Conservation (phyloP, 2,329 filamentous ascomycete species). For the Calonectria ilicicola region DNA sequence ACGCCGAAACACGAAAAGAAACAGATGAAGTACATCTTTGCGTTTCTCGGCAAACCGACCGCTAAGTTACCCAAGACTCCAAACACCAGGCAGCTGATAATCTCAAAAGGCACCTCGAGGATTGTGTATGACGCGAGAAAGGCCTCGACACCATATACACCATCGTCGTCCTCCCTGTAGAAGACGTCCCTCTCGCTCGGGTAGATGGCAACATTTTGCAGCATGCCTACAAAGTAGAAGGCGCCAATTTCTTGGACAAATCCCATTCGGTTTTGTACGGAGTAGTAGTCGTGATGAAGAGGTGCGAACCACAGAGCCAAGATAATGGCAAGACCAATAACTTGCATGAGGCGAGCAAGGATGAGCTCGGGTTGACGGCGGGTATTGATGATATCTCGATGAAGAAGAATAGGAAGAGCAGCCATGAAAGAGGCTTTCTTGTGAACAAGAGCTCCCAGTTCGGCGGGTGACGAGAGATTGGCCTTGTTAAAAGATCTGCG, state of each 20-base stretch:
- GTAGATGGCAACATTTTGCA: slow-evolving; percentile 83
- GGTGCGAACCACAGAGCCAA: slow-evolving; percentile 79
- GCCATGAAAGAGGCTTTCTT: slow-evolving; percentile 70
- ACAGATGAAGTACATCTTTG: slow-evolving; percentile 74
- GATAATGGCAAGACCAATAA: slow-evolving; percentile 72
- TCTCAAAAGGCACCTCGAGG: slow-evolving; percentile 79
- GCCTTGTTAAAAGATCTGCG: slow-evolving; percentile 57
- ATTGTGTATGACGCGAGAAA: slow-evolving; percentile 79
- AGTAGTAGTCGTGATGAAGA: slow-evolving; percentile 74
- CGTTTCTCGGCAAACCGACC: slow-evolving; percentile 72
- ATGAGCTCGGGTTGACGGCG: slow-evolving; percentile 74
- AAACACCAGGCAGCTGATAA: slow-evolving; percentile 74
- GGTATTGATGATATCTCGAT: slow-evolving; percentile 76
- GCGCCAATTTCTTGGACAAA: slow-evolving; percentile 79
- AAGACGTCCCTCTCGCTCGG: slow-evolving; percentile 80
- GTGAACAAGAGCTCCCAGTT: slow-evolving; percentile 76
- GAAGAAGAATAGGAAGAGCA: slow-evolving; percentile 76
- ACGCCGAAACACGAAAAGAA: slow-evolving; percentile 79
- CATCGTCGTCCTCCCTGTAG: slow-evolving; percentile 81
- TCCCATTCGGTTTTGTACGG: slow-evolving; percentile 79
- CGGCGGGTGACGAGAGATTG: slow-evolving; percentile 73
- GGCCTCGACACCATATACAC: slow-evolving; percentile 76
- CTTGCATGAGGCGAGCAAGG: slow-evolving; percentile 75
- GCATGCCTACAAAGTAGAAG: slow-evolving; percentile 81
- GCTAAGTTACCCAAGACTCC: slow-evolving; percentile 73